Percentiles rank a stretch among this genome's conserved stretches.
Evolutionary conservation across 2,329 filamentous ascomycete species (phyloP).

Genomic region (Aspergillus fumigatiaffinis): DNA sequence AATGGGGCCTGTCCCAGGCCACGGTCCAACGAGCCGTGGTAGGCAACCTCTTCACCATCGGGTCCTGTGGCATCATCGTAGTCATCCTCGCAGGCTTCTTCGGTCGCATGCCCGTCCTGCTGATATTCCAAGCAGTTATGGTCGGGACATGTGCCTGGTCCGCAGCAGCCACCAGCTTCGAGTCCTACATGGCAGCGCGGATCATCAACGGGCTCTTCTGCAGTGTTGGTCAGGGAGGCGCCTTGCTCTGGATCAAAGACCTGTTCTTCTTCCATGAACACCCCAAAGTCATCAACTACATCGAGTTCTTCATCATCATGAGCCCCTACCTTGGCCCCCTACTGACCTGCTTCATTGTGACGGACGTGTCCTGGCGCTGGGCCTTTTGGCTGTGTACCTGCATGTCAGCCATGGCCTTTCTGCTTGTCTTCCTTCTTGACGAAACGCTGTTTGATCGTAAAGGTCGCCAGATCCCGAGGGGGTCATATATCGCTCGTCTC

Average conservation of each 20-base stretch:
- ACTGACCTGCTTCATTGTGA: constrained; percentile 49
- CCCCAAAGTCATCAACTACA: constrained; percentile 32
- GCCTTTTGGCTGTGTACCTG: constrained; percentile 25
- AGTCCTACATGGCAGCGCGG: constrained; percentile 48
- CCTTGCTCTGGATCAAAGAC: constrained; percentile 54
- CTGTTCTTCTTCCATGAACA: constrained; percentile 59
- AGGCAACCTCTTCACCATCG: constrained; percentile 52
- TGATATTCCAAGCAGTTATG: constrained; percentile 25
- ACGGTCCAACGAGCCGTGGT: constrained; percentile 51
- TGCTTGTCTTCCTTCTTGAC: constrained; percentile 20
- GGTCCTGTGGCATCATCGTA: constrained; percentile 37
- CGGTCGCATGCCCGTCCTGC: constrained; percentile 41
- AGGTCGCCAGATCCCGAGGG: neutral
- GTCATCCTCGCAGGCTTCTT: constrained; percentile 43
- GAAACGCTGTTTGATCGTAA: constrained; percentile 27
- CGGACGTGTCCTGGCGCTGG: constrained; percentile 32
- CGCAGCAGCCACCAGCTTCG: constrained; percentile 42
- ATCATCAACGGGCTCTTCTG: constrained; percentile 49
- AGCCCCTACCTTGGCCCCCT: constrained; percentile 39
- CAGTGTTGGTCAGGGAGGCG: constrained; percentile 36
- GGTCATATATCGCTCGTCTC: constrained; percentile 12
- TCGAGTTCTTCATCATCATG: constrained; percentile 39
- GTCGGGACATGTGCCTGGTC: constrained; percentile 37
- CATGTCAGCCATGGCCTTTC: constrained; percentile 19
- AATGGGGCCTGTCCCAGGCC: constrained; percentile 49